phyloP scores from a whole-genome alignment of 306 rosid species.

The Pterocarpus macrocarpus region DNA sequence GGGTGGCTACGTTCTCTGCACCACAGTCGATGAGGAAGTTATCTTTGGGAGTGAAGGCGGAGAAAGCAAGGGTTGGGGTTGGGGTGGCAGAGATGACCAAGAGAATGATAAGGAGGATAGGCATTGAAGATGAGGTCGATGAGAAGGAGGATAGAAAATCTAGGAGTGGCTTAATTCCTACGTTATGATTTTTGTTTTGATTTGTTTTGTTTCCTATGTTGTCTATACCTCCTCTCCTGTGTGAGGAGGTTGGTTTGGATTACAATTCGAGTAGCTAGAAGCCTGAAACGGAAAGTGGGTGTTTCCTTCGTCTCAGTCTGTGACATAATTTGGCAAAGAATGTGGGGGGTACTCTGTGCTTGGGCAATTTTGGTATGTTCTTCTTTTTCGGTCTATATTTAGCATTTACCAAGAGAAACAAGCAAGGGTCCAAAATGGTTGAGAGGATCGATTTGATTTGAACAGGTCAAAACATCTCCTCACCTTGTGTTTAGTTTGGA shows the following conservation, averaged over 20 bases:
- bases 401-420: slow-evolving; percentile 11
- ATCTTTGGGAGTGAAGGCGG: slow-evolving; percentile 63
- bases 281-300: slow-evolving; percentile 34
- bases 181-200: background rate
- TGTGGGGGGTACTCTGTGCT: background rate
- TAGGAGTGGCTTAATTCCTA: background rate
- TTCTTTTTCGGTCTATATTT: background rate
- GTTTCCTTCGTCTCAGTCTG: background rate
- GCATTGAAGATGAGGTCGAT: slow-evolving; percentile 52
- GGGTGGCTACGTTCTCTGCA: slow-evolving; percentile 42
- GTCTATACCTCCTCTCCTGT: slow-evolving; percentile 66
- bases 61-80: background rate
- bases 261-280: slow-evolving; percentile 38
- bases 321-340: background rate
- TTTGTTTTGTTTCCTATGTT: slow-evolving; percentile 9
- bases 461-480: slow-evolving; percentile 30
- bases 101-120: slow-evolving; percentile 63
- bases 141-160: slow-evolving; percentile 62
- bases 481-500: background rate
- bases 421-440: slow-evolving; percentile 28
- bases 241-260: slow-evolving; percentile 56
- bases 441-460: slow-evolving; percentile 1
- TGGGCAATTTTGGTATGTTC: background rate
- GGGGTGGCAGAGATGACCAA: slow-evolving; percentile 30
- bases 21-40: slow-evolving; percentile 75